Conservation (phyloP, 257 asterid genomes). For the Solanum chilense region DNA sequence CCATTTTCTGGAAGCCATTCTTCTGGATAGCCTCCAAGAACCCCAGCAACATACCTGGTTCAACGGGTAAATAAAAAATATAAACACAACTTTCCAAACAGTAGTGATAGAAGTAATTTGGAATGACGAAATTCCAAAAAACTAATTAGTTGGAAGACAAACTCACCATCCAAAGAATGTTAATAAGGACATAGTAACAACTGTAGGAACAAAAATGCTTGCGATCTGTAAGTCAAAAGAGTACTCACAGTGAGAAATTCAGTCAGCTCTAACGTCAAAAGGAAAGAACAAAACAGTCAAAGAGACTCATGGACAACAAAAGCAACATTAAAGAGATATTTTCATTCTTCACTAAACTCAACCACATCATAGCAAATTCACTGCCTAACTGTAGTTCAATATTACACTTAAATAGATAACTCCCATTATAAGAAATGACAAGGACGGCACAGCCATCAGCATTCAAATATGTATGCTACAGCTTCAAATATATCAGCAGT, state of each 20-base stretch:
- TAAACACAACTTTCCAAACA: background rate
- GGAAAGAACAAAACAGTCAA: conserved; percentile 1
- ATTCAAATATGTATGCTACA: background rate
- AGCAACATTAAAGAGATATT: background rate
- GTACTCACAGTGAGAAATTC: conserved; percentile 8
- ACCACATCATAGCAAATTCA: background rate
- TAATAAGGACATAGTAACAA: conserved; percentile 52
- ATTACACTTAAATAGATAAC: too few species aligned
- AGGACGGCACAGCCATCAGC: background rate
- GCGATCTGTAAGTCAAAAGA: conserved; percentile 58
- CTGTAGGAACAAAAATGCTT: conserved; percentile 86
- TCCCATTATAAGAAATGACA: too few species aligned
- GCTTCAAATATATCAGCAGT: background rate
- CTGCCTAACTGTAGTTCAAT: background rate
- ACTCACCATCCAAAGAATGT: conserved; percentile 91
- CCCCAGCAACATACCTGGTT: conserved; percentile 74
- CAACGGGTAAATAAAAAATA: background rate
- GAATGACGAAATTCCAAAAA: background rate
- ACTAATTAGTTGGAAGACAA: background rate
- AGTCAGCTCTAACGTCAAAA: background rate
- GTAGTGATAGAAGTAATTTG: background rate
- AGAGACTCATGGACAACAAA: background rate
- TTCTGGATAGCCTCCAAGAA: conserved; percentile 68
- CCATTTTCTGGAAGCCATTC: conserved; percentile 85
- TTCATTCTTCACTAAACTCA: background rate